Conservation (phyloP, 257 asterid species). For the Thymus quinquecostatus region DNA sequence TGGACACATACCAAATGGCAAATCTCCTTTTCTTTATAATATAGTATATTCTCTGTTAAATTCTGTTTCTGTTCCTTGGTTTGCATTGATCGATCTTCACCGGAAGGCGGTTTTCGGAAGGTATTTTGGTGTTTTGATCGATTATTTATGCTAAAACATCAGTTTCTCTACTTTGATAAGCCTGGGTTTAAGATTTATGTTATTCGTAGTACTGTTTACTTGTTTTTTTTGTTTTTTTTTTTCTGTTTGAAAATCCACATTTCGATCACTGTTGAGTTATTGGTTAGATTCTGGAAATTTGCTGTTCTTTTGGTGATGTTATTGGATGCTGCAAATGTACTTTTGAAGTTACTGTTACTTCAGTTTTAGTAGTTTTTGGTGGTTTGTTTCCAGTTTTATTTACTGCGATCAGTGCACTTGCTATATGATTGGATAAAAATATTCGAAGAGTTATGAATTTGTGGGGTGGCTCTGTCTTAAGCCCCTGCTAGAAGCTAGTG, state of each 20-base stretch:
- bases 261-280: not conserved
- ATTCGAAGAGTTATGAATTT: not conserved
- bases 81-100: conserved; percentile 28
- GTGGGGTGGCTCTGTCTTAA: not conserved
- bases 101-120: conserved; percentile 18
- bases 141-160: conserved; percentile 19
- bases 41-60: not conserved
- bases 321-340: conserved; percentile 18
- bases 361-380: not conserved
- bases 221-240: not conserved
- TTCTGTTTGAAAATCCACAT: conserved; percentile 8
- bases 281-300: not conserved
- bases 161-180: not conserved
- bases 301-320: not conserved
- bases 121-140: conserved; percentile 16
- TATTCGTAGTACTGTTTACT: not conserved
- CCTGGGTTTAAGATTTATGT: conserved; percentile 17
- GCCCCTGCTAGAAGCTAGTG: not conserved
- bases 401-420: not conserved
- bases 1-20: not conserved
- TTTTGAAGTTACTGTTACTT: conserved; percentile 23
- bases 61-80: not conserved
- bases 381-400: not conserved
- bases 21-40: not conserved
- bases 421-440: conserved; percentile 7